These are phyloP conservation scores for Spongospora subterranea DNA, from an alignment of 208 protist species.

Conservation along the genomic window DNA sequence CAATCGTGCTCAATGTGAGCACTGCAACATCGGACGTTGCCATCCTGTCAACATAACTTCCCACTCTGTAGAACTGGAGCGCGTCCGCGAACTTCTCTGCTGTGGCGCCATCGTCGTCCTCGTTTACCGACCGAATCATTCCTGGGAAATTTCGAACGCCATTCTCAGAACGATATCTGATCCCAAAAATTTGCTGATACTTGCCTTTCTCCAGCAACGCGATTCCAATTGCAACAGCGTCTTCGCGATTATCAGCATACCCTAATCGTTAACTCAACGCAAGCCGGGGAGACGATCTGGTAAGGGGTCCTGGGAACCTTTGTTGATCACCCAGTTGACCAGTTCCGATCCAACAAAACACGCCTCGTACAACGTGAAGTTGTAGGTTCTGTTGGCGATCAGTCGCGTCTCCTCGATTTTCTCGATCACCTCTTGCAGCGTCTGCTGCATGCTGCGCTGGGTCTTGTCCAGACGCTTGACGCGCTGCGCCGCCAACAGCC, in stretches of 20 bases:
- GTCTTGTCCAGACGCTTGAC: constrained; percentile 53
- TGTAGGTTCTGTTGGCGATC: constrained; percentile 51
- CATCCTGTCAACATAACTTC: not conserved
- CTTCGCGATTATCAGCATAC: constrained; percentile 32
- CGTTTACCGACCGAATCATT: not conserved
- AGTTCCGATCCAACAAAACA: constrained; percentile 33
- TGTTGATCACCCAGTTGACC: constrained; percentile 38
- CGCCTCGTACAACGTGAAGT: constrained; percentile 52
- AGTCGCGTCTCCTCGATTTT: constrained; percentile 1
- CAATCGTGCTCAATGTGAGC: not conserved
- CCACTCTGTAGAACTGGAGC: not conserved
- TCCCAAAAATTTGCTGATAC: not conserved
- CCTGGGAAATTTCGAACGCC: not conserved
- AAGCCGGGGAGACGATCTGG: too few relatives aligned
- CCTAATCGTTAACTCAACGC: not conserved
- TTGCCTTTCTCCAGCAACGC: constrained; percentile 32
- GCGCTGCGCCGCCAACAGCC: not conserved
- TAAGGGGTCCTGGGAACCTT: too few relatives aligned
- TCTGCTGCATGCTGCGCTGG: constrained; percentile 44
- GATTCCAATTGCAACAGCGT: not conserved
- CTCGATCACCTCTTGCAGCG: not conserved
- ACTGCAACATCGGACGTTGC: not conserved
- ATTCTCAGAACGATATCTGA: not conserved
- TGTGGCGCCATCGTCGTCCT: not conserved
- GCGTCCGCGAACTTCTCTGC: not conserved